phyloP scores from a whole-genome alignment of 208 protist genomes.

The Kentomonas sorsogonicus region DNA sequence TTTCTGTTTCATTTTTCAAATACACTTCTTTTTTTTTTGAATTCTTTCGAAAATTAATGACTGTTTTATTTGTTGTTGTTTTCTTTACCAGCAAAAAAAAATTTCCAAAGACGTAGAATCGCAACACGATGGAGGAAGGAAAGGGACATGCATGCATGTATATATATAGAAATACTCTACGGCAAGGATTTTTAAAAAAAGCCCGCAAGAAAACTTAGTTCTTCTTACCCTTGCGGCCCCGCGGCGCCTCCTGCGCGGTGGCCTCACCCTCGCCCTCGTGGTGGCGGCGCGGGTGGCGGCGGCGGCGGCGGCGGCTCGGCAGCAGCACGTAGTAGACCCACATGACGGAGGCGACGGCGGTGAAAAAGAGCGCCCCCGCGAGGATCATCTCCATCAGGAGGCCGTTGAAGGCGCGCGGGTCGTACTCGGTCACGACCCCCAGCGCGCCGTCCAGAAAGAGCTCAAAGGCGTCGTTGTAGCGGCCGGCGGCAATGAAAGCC shows the following conservation, averaged over 20 bases:
- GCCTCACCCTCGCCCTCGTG: neutral
- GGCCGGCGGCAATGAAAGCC: conserved; percentile 12
- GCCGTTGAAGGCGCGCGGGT: conserved; percentile 45
- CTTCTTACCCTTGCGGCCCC: too few species aligned
- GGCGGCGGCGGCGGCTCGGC: neutral
- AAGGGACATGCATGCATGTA: too few species aligned
- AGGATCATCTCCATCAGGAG: conserved; percentile 27
- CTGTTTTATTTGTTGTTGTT: conserved; percentile 6
- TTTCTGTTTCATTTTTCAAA: neutral
- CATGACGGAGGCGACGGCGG: conserved; percentile 4
- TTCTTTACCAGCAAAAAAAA: neutral
- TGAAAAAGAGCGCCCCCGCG: conserved; percentile 9
- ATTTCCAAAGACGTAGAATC: too few species aligned
- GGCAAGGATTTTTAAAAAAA: conserved; percentile 3
- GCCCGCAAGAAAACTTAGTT: too few species aligned
- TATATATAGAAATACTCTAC: neutral
- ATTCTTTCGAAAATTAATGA: conserved; percentile 1
- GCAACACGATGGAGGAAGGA: too few species aligned
- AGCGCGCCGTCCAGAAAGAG: conserved; percentile 19
- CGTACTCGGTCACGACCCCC: conserved; percentile 18
- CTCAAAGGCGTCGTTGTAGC: conserved; percentile 28
- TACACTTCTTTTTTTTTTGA: conserved; percentile 2
- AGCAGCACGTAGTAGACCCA: conserved; percentile 9
- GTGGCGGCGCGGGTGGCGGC: neutral
- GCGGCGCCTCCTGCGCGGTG: too few species aligned